Evolutionary conservation across 768 basidiomycete genomes (phyloP), one percentile per base, ranked within the genome.

Genomic region (Boletus rubescentipes): DNA sequence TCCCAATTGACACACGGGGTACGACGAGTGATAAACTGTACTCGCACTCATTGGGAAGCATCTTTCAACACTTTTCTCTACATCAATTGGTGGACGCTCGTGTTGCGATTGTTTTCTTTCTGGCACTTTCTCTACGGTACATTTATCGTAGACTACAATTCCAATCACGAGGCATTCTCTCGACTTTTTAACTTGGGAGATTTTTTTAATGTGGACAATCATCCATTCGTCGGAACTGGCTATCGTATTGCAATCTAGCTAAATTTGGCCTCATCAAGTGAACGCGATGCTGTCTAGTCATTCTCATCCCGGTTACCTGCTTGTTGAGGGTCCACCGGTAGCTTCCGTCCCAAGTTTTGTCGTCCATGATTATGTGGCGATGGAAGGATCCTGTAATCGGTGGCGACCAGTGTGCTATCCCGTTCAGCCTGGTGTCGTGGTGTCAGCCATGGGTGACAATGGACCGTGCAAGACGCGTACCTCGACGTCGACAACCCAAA

Each of bases 271-370:
- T 32, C 30, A 31, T 44, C 55, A 18, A 54, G 47, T 47, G 50
- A 47, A 56, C 49, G 32, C 44, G 58, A 63, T 55, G 46, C 21
- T 41, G 29, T 52, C 62, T 72, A 75, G 68, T 92, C 67, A 31
- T 68, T 89, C 23, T 86, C 87, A 60, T 93, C 91, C 91, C 91
- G 92, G 67, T 91, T 90, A 6, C 89, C 85, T 36, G 87, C 79
- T 68, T 93, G 91, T 65, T 93, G 90, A 49, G 91, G 91, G 73
- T 99, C 97, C 8, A 99, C 97, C 80, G 1, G 94, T 93, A 16
- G 93, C 92, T 67, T 97, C 93, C 0, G 93, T 93, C 15, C 88
- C 94, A 16, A 94, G 81, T 53, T 82, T 79, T 62, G 96, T 83
- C 2, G 92, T 93, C 93, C 93, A 96, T 5, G 85, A 76, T 70